Base-by-base conservation (phyloP, 805 yeast species). In the Pichia cephalocereana region DNA sequence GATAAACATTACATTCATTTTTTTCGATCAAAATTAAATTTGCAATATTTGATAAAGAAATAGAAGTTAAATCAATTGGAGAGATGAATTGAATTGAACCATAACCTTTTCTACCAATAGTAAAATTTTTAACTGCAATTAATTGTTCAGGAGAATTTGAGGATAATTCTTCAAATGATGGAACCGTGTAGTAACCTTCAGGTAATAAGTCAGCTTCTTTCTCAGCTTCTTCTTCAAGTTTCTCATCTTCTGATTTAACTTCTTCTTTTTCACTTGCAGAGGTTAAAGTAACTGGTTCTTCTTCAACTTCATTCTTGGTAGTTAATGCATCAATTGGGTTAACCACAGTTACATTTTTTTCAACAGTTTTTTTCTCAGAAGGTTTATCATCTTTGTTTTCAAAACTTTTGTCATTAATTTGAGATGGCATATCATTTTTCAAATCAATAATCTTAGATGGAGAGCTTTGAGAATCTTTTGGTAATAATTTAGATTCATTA, bases 121-220 rank as follows among this genome's bases (percentile, higher is more conserved):
- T 75, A 61, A 90, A 80, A 46, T 80, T 71, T 17, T 71, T 57
- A 26, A 93, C 83, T 7, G 74, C 58, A 47, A 83, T 79, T 44
- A 88, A 73, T 52, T 87, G 83, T 10, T 79, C 66, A 38, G 86
- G 70, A 0, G 87, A 64, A 74, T 77, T 71, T 17, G 71, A 65
- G 47, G 76, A 73, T 46, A 93, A 68, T 44, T 80, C 80, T 6
- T 80, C 76, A 38, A 83, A 59, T 3, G 88, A 71, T 17, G 99
- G 99, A 7, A 86, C 77, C 46, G 82, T 83, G 86, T 93, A 93
- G 67, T 90, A 93, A 7, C 90, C 96, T 44, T 84, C 77, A 14
- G 80, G 64, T 44, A 63, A 50, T 3, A 26, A 44, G 41, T 11
- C 46, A 17, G 37, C 18, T 9, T 40, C 46, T 40, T 40, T 30